phyloP scores from a whole-genome alignment of 2,329 filamentous ascomycete genomes.

The Massarina eburnea region DNA sequence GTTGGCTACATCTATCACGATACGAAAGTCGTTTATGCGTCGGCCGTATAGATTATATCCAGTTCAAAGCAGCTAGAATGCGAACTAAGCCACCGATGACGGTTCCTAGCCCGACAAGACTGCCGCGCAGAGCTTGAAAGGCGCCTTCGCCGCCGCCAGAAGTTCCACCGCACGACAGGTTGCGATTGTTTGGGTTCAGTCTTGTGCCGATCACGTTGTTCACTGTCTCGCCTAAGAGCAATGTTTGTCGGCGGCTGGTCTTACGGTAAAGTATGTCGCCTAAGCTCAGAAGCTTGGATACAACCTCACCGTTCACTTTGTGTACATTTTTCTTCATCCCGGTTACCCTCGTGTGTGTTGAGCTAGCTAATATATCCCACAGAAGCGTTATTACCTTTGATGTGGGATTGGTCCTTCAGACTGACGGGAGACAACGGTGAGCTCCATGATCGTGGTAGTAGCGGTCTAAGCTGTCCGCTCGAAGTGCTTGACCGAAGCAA shows the following conservation, averaged over 20 bases:
- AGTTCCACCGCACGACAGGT: constrained; percentile 61
- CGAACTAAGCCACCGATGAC: constrained; percentile 36
- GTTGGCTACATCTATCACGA: too few species aligned
- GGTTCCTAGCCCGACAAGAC: constrained; percentile 60
- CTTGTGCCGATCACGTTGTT: constrained; percentile 64
- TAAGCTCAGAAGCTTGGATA: not conserved
- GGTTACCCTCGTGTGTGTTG: too few species aligned
- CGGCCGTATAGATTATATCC: not conserved
- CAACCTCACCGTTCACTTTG: not conserved
- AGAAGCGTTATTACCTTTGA: too few species aligned
- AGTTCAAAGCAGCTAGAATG: not conserved
- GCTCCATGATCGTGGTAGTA: too few species aligned
- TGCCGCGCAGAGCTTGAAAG: constrained; percentile 58
- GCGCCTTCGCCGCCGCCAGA: constrained; percentile 67
- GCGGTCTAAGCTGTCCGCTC: too few species aligned
- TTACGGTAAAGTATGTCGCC: constrained; percentile 67
- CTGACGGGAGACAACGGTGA: too few species aligned
- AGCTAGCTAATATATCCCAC: too few species aligned
- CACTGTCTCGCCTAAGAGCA: constrained; percentile 60
- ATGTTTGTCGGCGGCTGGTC: constrained; percentile 65
- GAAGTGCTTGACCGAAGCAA: too few species aligned
- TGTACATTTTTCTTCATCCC: not conserved
- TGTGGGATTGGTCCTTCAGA: too few species aligned
- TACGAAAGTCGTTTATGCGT: too few species aligned
- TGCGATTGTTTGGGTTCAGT: constrained; percentile 59